phyloP scores from a whole-genome alignment of 208 protist species.

The Acanthamoeba culbertsoni region DNA sequence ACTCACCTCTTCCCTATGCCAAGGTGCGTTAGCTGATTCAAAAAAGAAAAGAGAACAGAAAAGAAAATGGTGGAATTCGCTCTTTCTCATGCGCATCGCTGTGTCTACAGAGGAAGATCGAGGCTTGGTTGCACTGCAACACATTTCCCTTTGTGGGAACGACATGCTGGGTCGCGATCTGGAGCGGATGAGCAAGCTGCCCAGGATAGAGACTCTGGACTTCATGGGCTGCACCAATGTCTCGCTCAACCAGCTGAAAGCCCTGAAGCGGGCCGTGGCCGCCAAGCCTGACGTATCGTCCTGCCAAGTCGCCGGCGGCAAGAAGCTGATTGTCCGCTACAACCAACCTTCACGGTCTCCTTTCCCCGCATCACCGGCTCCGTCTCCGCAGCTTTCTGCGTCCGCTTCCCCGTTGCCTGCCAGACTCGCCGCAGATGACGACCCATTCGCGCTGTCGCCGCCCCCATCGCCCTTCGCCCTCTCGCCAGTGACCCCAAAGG shows the following conservation, averaged over 20 bases:
- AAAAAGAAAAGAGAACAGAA: too few relatives aligned
- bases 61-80: too few relatives aligned
- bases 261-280: neutral
- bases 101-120: neutral
- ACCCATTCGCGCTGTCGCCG: neutral
- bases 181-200: neutral
- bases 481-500: neutral
- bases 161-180: neutral
- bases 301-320: neutral
- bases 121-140: neutral
- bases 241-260: neutral
- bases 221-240: constrained; percentile 1
- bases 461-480: too few relatives aligned
- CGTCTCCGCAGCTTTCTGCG: neutral
- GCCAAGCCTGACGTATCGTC: neutral
- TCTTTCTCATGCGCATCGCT: neutral
- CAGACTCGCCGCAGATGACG: neutral
- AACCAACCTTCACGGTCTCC: too few relatives aligned
- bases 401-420: neutral
- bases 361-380: neutral
- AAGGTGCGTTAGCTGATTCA: neutral
- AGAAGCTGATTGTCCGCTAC: neutral
- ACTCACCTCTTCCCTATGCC: neutral
- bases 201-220: neutral
- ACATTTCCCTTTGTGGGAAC: neutral